These are phyloP conservation scores for Puccinia coronata DNA, from an alignment of 1,284 basidiomycete genomes.

Conservation along the genomic window DNA sequence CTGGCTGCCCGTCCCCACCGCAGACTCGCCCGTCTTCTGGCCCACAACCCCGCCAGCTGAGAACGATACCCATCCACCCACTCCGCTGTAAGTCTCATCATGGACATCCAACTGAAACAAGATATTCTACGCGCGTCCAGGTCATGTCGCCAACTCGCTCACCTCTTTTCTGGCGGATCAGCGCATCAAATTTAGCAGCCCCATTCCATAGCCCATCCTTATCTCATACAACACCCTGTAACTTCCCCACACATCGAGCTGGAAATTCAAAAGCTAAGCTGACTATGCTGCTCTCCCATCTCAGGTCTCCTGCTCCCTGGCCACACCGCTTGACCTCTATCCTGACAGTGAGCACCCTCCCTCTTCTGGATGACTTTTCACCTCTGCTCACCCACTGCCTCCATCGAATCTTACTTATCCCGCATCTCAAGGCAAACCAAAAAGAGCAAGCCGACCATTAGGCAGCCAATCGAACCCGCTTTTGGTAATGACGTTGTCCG, in stretches of 20 bases:
- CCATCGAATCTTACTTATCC: background rate
- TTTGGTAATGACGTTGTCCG: constrained; percentile 40
- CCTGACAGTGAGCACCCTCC: background rate
- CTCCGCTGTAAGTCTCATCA: constrained; percentile 30
- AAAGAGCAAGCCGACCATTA: background rate
- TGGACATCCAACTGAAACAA: background rate
- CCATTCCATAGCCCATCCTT: background rate
- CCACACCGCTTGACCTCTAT: background rate
- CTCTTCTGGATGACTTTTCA: background rate
- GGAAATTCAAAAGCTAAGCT: background rate
- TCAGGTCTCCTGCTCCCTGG: constrained; percentile 13
- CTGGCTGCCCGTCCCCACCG: too few species aligned
- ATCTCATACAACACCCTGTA: background rate
- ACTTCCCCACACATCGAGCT: background rate
- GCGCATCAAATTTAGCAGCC: constrained; percentile 6
- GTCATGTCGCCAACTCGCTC: background rate
- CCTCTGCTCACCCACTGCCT: background rate
- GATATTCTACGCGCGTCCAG: background rate
- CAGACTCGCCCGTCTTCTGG: background rate
- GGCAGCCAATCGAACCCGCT: background rate
- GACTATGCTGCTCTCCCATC: background rate
- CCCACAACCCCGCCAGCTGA: background rate
- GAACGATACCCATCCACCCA: constrained; percentile 15
- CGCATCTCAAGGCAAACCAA: background rate
- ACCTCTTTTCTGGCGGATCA: constrained; percentile 2